Conservation (phyloP, 2,329 filamentous ascomycete genomes). For the Alternaria sp. region DNA sequence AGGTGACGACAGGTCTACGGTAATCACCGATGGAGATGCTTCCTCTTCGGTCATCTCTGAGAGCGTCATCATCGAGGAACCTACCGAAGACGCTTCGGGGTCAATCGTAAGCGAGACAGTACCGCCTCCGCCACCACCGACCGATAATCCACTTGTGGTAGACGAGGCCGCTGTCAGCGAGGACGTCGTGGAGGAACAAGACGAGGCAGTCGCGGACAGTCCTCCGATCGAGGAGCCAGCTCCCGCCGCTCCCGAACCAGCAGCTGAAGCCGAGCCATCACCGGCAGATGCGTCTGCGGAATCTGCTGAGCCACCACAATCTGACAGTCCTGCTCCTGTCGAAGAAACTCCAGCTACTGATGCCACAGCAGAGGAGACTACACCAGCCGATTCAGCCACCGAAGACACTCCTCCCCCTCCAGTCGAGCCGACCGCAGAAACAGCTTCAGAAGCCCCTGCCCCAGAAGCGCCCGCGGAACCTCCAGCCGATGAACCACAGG, state of each 20-base stretch:
- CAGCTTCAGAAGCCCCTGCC: background rate
- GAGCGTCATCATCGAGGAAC: conserved; percentile 16
- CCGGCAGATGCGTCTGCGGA: conserved; percentile 1
- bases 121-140: conserved; percentile 7
- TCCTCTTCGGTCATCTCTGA: conserved; percentile 20
- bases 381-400: background rate
- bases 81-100: conserved; percentile 5
- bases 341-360: background rate
- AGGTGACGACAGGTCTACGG: conserved; percentile 6
- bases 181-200: background rate
- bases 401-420: background rate
- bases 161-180: background rate
- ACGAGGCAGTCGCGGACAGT: background rate
- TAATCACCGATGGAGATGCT: background rate
- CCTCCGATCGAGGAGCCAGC: background rate
- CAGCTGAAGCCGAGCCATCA: background rate
- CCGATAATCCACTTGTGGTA: conserved; percentile 1
- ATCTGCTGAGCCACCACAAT: background rate
- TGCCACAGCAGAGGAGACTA: background rate
- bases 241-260: background rate
- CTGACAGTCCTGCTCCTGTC: background rate
- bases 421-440: conserved; percentile 1
- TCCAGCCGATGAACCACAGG: background rate
- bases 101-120: background rate
- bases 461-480: background rate